Percentiles rank a stretch among this genome's conserved stretches.
Conservation (phyloP, 2,329 filamentous ascomycete genomes). For the Aschersonia sp. region DNA sequence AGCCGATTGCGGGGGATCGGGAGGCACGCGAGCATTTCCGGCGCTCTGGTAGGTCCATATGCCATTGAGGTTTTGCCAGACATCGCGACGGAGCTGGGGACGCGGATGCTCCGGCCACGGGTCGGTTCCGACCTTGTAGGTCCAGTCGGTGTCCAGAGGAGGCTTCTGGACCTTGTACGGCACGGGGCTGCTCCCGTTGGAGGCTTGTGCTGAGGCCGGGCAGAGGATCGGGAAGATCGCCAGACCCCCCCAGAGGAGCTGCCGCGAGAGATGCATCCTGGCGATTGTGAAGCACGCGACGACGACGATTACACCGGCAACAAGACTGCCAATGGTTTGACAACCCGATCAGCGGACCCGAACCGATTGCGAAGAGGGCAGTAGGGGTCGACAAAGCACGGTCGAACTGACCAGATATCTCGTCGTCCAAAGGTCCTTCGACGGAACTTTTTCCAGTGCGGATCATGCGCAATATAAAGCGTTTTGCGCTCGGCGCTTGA, state of each 20-base stretch:
- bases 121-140: conserved; percentile 31
- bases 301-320: too few species aligned
- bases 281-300: too few species aligned
- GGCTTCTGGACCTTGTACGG: conserved; percentile 23
- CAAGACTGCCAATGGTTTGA: neutral
- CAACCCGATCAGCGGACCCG: neutral
- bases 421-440: neutral
- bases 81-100: conserved; percentile 36
- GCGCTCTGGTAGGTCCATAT: conserved; percentile 38
- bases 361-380: neutral
- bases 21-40: conserved; percentile 5
- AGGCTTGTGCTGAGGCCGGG: neutral
- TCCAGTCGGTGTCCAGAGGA: conserved; percentile 37
- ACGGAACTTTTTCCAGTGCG: neutral
- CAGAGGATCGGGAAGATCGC: neutral
- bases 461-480: neutral
- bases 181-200: conserved; percentile 1
- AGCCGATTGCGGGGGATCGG: conserved; percentile 8
- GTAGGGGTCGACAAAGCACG: neutral
- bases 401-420: neutral
- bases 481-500: neutral
- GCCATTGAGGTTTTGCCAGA: conserved; percentile 43
- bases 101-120: conserved; percentile 45
- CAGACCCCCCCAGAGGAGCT: neutral
- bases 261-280: neutral